Evolutionary conservation across 176 grass and related monocot species (phyloP), one percentile per base, ranked within the genome.

Genomic region (Aegilops tauschii): DNA sequence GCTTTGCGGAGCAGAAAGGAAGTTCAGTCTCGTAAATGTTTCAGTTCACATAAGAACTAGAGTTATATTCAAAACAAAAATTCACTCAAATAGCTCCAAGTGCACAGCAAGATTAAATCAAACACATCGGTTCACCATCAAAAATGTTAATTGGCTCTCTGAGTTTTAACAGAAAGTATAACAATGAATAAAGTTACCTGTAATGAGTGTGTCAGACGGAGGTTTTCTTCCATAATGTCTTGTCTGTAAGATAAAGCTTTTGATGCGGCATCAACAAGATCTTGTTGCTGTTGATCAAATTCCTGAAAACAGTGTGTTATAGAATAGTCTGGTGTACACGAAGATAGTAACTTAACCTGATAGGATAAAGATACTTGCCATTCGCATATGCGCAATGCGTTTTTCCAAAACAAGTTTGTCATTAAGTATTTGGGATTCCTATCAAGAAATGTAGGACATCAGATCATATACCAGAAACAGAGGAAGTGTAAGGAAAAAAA

Each of bases 201-300:
- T 85, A 98, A 87, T 30, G 91, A 82, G 79, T 95, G 89, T 80
- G 93, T 84, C 28, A 98, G 86, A 65, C 84, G 91, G 63, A 98
- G 92, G 74, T 95, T 95, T 92, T 98, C 96, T 77, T 98, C 96
- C 11, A 98, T 89, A 79, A 94, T 91, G 62, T 94, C 93, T 89
- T 95, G 96, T 84, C 93, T 93, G 76, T 95, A 95, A 50, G 96
- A 98, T 84, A 98, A 90, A 87, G 91, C 91, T 92, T 95, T 94
- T 20, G 96, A 98, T 83, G 96, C 90, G 61, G 93, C 90, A 91
- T 93, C 93, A 75, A 98, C 84, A 84, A 93, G 89, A 84, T 94
- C 93, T 79, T 94, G 91, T 77, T 95, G 96, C 81, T 98, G 90
- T 49, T 92, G 87, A 86, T 98, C 96, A 40, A 98, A 98, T 72